These are phyloP conservation scores for Skeletonema grethae DNA, from an alignment of 108 stramenopile species.

Conservation along the genomic window DNA sequence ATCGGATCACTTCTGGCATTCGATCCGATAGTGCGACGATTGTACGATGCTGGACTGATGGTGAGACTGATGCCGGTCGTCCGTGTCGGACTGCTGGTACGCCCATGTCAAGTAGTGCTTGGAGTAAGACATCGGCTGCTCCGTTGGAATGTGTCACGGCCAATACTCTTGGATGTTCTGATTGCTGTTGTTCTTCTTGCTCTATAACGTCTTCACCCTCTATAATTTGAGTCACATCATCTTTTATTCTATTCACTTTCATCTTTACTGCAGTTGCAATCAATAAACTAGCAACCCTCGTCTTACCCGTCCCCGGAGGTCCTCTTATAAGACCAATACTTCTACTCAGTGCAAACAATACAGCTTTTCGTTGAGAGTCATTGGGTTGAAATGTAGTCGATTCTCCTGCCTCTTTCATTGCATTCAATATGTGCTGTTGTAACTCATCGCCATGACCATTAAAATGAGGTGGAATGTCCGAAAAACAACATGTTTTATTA, in stretches of 20 bases:
- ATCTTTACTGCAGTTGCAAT: constrained; percentile 57
- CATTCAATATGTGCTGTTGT: constrained; percentile 31
- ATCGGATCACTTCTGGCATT: constrained; percentile 50
- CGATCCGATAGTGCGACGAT: constrained; percentile 61
- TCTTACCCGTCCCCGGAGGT: constrained; percentile 62
- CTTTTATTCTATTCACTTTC: constrained; percentile 3
- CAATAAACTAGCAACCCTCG: constrained; percentile 57
- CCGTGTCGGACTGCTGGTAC: constrained; percentile 73
- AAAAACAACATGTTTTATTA: background rate
- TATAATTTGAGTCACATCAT: no score
- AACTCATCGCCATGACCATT: constrained; percentile 12
- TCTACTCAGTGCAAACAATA: constrained; percentile 57
- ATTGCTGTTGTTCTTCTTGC: background rate
- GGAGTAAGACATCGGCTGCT: constrained; percentile 73
- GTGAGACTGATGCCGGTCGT: constrained; percentile 64
- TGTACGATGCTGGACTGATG: constrained; percentile 61
- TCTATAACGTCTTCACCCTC: no score
- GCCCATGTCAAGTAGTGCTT: constrained; percentile 62
- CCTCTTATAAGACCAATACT: constrained; percentile 51
- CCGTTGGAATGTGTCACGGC: constrained; percentile 75
- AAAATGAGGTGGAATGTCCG: constrained; percentile 25
- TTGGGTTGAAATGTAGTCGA: constrained; percentile 56
- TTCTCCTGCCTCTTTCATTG: constrained; percentile 27
- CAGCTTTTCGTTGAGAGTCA: constrained; percentile 57
- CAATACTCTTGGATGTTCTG: constrained; percentile 45